Evolutionary conservation across 345 rosid genomes (phyloP).

Genomic region (Dovyalis caffra): DNA sequence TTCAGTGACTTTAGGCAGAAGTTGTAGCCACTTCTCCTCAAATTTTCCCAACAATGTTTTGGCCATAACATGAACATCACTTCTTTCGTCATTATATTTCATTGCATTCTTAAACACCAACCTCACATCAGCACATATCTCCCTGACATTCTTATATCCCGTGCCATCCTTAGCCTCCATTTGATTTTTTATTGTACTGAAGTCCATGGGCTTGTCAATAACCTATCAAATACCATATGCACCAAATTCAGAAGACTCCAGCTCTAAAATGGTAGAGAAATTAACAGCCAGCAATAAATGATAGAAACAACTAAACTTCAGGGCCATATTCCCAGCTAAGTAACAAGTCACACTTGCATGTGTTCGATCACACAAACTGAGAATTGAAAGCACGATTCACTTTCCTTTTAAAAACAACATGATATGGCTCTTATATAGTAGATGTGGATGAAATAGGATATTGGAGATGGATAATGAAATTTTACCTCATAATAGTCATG

Average conservation of each 20-base stretch:
- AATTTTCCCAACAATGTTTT: conserved; percentile 76
- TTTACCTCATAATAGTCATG: conserved; percentile 77
- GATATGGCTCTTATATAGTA: too few species aligned
- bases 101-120: conserved; percentile 89
- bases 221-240: conserved; percentile 35
- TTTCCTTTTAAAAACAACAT: conserved; percentile 1
- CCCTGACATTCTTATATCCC: conserved; percentile 77
- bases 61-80: conserved; percentile 84
- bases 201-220: conserved; percentile 97
- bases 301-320: too few species aligned
- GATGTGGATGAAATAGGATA: background rate
- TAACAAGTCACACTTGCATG: background rate
- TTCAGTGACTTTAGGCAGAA: conserved; percentile 81
- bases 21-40: conserved; percentile 82
- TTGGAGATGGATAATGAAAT: background rate
- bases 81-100: conserved; percentile 76
- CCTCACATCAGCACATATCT: conserved; percentile 77
- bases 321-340: background rate
- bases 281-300: background rate
- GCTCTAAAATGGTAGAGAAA: background rate
- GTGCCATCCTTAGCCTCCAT: conserved; percentile 91
- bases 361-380: background rate
- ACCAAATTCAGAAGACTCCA: background rate
- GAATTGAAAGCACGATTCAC: background rate
- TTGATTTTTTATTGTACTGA: conserved; percentile 82